A percentile compares a stretch with the other conserved stretches of the same genome.
These are phyloP conservation scores for Stentor coeruleus DNA, from an alignment of 73 alveolate species.

Conservation along the genomic window DNA sequence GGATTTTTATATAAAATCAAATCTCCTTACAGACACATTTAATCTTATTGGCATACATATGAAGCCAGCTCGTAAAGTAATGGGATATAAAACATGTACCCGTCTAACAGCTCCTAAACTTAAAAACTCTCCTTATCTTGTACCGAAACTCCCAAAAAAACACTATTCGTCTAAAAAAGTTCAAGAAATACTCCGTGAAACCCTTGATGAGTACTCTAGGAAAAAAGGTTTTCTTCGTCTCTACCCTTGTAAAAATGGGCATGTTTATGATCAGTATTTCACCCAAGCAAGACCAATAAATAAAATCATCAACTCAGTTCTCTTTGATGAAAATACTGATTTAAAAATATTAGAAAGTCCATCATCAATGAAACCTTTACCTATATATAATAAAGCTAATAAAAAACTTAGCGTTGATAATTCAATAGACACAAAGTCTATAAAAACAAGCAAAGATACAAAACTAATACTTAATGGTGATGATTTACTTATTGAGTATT, in stretches of 20 bases:
- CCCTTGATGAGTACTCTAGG: constrained; percentile 35
- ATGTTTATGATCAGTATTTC: constrained; percentile 43
- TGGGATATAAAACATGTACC: no score
- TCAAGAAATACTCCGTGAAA: constrained; percentile 40
- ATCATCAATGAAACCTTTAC: not conserved
- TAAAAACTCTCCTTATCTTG: not conserved
- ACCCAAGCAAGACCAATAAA: constrained; percentile 29
- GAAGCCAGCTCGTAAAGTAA: constrained; percentile 48
- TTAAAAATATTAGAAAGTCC: no score
- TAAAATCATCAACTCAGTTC: constrained; percentile 32
- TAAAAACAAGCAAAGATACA: no score
- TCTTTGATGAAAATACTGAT: constrained; percentile 7
- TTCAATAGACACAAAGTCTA: not conserved
- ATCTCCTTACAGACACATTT: constrained; percentile 66
- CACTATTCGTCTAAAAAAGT: not conserved
- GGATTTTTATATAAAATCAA: constrained; percentile 61
- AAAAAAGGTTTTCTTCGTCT: constrained; percentile 37
- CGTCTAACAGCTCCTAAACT: no score
- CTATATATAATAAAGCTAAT: no score
- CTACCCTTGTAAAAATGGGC: constrained; percentile 40
- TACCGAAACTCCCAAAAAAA: not conserved
- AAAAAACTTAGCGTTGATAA: not conserved
- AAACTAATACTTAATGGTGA: constrained; percentile 49
- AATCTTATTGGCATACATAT: constrained; percentile 66
- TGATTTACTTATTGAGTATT: constrained; percentile 50